Evolutionary conservation across 371 early-diverging fungal species (phyloP).

Genomic region (Apophysomyces sp.): DNA sequence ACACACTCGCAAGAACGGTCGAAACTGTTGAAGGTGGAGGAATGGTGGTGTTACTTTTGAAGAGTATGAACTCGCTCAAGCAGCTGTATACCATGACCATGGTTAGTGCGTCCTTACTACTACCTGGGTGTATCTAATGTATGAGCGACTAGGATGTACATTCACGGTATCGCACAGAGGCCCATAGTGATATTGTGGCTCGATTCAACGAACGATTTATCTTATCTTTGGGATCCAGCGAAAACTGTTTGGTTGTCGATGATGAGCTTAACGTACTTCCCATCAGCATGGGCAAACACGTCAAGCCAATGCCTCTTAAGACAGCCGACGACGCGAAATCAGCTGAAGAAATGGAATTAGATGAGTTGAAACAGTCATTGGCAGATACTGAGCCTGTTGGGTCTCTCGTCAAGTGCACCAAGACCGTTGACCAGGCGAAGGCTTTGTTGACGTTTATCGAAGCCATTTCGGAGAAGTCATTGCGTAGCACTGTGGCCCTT

Average conservation of each 20-base stretch:
- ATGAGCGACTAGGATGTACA: conserved; percentile 79
- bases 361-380: conserved; percentile 78
- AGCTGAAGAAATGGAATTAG: conserved; percentile 73
- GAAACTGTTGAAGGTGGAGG: conserved; percentile 99
- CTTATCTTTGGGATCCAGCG: conserved; percentile 88
- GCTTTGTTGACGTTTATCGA: conserved; percentile 94
- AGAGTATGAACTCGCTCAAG: conserved; percentile 92
- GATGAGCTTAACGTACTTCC: conserved; percentile 97
- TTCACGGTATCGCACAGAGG: conserved; percentile 90
- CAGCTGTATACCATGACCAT: conserved; percentile 98
- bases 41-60: conserved; percentile 90
- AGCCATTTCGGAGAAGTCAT: conserved; percentile 90
- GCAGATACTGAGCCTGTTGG: conserved; percentile 89
- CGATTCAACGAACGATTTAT: conserved; percentile 98
- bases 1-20: conserved; percentile 94
- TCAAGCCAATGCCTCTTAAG: conserved; percentile 78
- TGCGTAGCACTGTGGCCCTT: conserved; percentile 89
- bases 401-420: conserved; percentile 74
- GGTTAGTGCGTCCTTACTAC: conserved; percentile 45
- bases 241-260: conserved; percentile 94
- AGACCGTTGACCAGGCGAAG: conserved; percentile 95
- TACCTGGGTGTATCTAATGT: neutral
- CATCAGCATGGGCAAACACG: conserved; percentile 86
- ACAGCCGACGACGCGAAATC: conserved; percentile 55
- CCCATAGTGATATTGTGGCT: conserved; percentile 91